Conservation (phyloP, 139 green algal genomes). For the Chlorella sp. region DNA sequence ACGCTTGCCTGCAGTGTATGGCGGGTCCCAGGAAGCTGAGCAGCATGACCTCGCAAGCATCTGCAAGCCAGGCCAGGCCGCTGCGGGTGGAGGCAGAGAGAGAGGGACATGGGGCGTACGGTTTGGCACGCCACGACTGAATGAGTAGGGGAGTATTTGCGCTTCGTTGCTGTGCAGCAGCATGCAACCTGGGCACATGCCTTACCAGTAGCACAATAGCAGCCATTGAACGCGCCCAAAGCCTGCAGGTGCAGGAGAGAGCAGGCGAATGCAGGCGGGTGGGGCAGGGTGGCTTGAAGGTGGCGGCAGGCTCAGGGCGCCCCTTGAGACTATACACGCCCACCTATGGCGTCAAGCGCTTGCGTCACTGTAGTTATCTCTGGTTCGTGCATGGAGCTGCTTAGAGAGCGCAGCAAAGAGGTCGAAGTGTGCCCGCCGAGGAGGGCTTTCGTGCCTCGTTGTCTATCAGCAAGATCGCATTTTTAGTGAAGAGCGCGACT, state of each 20-base stretch:
- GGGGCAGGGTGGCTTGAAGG: background rate
- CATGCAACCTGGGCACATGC: background rate
- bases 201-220: constrained; percentile 66
- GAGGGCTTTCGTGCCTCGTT: too few species aligned
- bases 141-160: background rate
- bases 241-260: constrained; percentile 42
- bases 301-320: background rate
- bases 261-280: background rate
- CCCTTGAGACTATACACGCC: background rate
- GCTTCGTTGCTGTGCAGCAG: background rate
- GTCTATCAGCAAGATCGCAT: too few species aligned
- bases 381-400: background rate
- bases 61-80: constrained; percentile 78
- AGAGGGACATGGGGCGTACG: background rate
- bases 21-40: constrained; percentile 82
- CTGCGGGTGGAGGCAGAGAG: constrained; percentile 3
- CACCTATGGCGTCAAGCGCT: constrained; percentile 31
- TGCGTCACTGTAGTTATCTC: constrained; percentile 18
- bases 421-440: too few species aligned
- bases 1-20: constrained; percentile 5
- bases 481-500: too few species aligned
- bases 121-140: too few species aligned
- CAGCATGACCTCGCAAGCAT: constrained; percentile 91
- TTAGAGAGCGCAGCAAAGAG: too few species aligned
- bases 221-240: constrained; percentile 73